A percentile compares a stretch with the other conserved stretches of the same genome.
phyloP scores from a whole-genome alignment of 352 stramenopile species.

The Phytopythium kandeliae region DNA sequence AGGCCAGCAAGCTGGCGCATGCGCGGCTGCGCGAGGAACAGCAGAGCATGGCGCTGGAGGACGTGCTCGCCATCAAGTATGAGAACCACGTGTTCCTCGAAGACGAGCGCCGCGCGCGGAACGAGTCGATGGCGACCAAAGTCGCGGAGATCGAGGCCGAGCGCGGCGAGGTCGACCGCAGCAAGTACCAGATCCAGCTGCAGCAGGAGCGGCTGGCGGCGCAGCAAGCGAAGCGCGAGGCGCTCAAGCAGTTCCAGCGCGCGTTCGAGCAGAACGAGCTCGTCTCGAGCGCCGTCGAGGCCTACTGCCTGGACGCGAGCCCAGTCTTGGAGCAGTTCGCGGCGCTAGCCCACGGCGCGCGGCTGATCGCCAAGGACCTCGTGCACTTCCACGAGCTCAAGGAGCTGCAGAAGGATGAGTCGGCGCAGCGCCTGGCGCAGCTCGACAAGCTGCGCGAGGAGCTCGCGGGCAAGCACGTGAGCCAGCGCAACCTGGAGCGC shows the following conservation, averaged over 20 bases:
- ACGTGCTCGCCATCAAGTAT: slow-evolving; percentile 40
- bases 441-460: slow-evolving; percentile 37
- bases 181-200: slow-evolving; percentile 34
- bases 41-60: slow-evolving; percentile 49
- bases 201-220: slow-evolving; percentile 35
- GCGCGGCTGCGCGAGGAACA: slow-evolving; percentile 33
- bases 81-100: slow-evolving; percentile 26
- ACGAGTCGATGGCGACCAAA: slow-evolving; percentile 29
- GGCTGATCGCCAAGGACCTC: slow-evolving; percentile 38
- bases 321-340: slow-evolving; percentile 34
- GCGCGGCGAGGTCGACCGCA: slow-evolving; percentile 36
- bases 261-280: slow-evolving; percentile 66
- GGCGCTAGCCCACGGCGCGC: slow-evolving; percentile 23
- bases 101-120: slow-evolving; percentile 24
- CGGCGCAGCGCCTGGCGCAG: slow-evolving; percentile 21
- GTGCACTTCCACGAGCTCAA: slow-evolving; percentile 60
- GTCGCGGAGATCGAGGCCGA: slow-evolving; percentile 47
- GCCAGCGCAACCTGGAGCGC: slow-evolving; percentile 50
- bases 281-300: slow-evolving; percentile 50
- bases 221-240: slow-evolving; percentile 48
- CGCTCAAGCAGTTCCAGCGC: slow-evolving; percentile 45
- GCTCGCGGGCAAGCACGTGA: slow-evolving; percentile 9
- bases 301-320: slow-evolving; percentile 42
- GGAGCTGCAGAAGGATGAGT: slow-evolving; percentile 38
- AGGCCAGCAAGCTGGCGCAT: slow-evolving; percentile 37